Percentiles rank a stretch among this genome's conserved stretches.
Evolutionary conservation across 345 rosid species (phyloP).

Genomic region (Camelina hispida): DNA sequence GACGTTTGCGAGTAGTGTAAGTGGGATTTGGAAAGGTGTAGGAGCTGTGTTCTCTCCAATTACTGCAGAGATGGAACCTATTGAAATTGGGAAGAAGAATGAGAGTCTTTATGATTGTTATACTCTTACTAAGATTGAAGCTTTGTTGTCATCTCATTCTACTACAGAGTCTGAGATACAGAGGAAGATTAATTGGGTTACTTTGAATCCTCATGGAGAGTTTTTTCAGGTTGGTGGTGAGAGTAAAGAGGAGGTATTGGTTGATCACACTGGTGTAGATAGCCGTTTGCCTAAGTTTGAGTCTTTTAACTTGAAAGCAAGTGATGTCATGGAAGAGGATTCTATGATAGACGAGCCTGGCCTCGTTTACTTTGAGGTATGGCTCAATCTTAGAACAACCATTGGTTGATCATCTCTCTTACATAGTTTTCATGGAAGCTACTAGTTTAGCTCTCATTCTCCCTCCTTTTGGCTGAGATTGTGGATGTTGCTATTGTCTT

Average conservation of each 20-base stretch:
- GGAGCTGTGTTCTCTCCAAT: slow-evolving; percentile 91
- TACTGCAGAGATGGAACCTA: slow-evolving; percentile 89
- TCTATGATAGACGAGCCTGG: slow-evolving; percentile 79
- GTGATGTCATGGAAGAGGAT: slow-evolving; percentile 94
- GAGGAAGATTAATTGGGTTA: slow-evolving; percentile 85
- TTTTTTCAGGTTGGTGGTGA: slow-evolving; percentile 36
- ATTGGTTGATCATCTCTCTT: background rate
- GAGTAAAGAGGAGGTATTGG: slow-evolving; percentile 33
- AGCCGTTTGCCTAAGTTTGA: slow-evolving; percentile 59
- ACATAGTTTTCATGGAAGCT: background rate
- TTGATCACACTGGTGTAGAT: slow-evolving; percentile 35
- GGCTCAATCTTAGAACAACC: slow-evolving; percentile 1
- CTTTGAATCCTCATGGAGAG: slow-evolving; percentile 89
- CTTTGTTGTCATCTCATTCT: slow-evolving; percentile 44
- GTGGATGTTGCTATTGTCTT: background rate
- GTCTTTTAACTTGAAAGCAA: slow-evolving; percentile 64
- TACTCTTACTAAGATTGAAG: slow-evolving; percentile 62
- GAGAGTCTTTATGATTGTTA: slow-evolving; percentile 82
- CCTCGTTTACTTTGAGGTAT: slow-evolving; percentile 88
- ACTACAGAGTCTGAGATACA: slow-evolving; percentile 54
- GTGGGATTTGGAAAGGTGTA: slow-evolving; percentile 96
- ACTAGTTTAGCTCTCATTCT: background rate
- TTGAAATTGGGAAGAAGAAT: slow-evolving; percentile 71
- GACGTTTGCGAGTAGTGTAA: slow-evolving; percentile 89
- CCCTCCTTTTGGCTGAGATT: background rate